Conservation (phyloP, 805 yeast species). For the Vanderwaltozyma tropicalis region DNA sequence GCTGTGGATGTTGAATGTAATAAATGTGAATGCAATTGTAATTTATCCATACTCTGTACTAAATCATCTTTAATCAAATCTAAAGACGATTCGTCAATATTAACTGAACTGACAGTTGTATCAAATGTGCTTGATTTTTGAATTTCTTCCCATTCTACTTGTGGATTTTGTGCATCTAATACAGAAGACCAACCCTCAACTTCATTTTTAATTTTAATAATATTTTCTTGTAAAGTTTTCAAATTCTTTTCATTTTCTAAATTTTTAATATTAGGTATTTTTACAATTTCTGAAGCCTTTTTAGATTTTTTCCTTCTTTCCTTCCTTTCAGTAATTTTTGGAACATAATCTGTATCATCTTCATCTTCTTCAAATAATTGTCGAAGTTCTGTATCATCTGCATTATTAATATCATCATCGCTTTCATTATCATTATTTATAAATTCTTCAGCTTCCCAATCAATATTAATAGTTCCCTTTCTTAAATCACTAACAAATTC, state of each 20-base stretch:
- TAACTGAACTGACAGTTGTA: neutral
- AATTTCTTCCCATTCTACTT: conserved; percentile 12
- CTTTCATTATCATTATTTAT: neutral
- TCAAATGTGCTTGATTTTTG: neutral
- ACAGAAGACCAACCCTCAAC: conserved; percentile 20
- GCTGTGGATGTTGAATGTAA: conserved; percentile 17
- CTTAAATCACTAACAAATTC: conserved; percentile 25
- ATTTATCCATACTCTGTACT: conserved; percentile 10
- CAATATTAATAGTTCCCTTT: conserved; percentile 17
- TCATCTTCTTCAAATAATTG: conserved; percentile 13
- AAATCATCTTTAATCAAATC: conserved; percentile 8
- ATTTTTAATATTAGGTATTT: conserved; percentile 25
- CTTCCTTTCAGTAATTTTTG: conserved; percentile 1
- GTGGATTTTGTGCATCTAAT: conserved; percentile 12
- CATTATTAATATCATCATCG: conserved; percentile 6
- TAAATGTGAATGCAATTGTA: conserved; percentile 18
- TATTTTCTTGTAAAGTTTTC: conserved; percentile 13
- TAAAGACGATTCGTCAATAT: neutral
- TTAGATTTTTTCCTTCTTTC: conserved; percentile 1
- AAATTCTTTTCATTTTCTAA: conserved; percentile 21
- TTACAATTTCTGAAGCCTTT: neutral
- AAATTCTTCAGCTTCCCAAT: conserved; percentile 21
- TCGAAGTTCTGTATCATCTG: conserved; percentile 7
- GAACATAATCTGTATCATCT: conserved; percentile 5
- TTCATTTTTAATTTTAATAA: conserved; percentile 17